phyloP scores from a whole-genome alignment of 1,139 yeast species.

The Kurtzmaniella quercitrusa region DNA sequence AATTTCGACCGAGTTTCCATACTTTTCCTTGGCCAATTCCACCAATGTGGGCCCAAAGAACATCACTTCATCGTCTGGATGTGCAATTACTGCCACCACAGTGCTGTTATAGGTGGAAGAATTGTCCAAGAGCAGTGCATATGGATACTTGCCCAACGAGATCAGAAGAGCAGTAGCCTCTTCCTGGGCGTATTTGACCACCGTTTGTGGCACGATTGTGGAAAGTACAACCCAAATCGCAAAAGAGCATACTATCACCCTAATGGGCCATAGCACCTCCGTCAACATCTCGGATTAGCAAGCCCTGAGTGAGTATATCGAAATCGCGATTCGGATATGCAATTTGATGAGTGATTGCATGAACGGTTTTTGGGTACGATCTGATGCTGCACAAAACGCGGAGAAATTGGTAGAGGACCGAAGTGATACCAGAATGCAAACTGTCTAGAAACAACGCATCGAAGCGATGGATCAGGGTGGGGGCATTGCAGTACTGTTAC shows the following conservation, averaged over 20 bases:
- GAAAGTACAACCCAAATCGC: slow-evolving; percentile 36
- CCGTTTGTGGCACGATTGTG: slow-evolving; percentile 37
- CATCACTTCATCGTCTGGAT: slow-evolving; percentile 99
- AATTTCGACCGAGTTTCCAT: slow-evolving; percentile 51
- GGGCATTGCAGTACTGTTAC: too few relatives aligned
- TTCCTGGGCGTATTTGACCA: slow-evolving; percentile 24
- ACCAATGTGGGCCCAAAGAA: slow-evolving; percentile 82
- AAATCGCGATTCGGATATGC: too few relatives aligned
- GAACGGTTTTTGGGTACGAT: too few relatives aligned
- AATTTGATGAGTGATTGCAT: too few relatives aligned
- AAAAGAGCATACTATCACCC: slow-evolving; percentile 18
- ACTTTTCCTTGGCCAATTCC: slow-evolving; percentile 44
- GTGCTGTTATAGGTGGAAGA: slow-evolving; percentile 32
- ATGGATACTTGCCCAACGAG: slow-evolving; percentile 25
- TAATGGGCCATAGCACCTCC: slow-evolving; percentile 4
- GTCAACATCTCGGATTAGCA: background rate
- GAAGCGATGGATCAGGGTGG: too few relatives aligned
- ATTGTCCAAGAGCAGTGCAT: slow-evolving; percentile 34
- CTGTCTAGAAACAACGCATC: too few relatives aligned
- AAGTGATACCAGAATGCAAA: too few relatives aligned
- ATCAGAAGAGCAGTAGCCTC: slow-evolving; percentile 25
- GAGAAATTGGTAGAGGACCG: too few relatives aligned
- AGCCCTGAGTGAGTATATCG: too few relatives aligned
- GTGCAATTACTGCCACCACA: slow-evolving; percentile 69
- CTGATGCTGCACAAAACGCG: too few relatives aligned